Conservation (phyloP, 345 rosid species). For the Geranium brycei region DNA sequence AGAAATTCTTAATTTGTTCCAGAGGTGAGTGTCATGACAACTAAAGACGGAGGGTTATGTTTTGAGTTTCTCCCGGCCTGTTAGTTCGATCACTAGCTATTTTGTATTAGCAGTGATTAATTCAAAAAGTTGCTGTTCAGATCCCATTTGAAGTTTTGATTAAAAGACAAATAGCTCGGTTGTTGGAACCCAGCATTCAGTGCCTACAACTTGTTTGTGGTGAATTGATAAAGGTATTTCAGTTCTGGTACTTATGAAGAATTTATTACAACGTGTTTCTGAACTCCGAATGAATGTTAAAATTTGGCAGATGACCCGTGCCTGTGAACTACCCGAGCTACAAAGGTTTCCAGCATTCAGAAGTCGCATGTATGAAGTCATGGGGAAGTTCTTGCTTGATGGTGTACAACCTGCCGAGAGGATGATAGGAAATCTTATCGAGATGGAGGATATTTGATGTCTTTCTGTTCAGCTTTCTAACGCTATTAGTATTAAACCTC, state of each 20-base stretch:
- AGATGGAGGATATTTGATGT: constrained; percentile 40
- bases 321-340: constrained; percentile 34
- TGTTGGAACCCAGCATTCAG: constrained; percentile 58
- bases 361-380: constrained; percentile 42
- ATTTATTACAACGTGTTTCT: not conserved
- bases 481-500: not conserved
- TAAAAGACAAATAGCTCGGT: constrained; percentile 46
- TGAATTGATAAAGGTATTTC: constrained; percentile 47
- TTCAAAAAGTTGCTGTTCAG: constrained; percentile 17
- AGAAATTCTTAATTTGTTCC: constrained; percentile 52
- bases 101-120: constrained; percentile 4
- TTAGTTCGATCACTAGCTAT: constrained; percentile 2
- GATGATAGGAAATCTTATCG: constrained; percentile 45
- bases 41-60: not conserved
- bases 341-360: constrained; percentile 51
- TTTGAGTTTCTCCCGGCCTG: constrained; percentile 5
- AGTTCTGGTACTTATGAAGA: not conserved
- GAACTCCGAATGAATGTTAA: not conserved
- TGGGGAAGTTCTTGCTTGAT: constrained; percentile 34
- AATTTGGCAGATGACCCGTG: constrained; percentile 40
- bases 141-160: constrained; percentile 63
- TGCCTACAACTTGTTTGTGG: constrained; percentile 50
- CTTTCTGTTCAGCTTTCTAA: not conserved
- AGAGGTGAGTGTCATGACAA: constrained; percentile 27
- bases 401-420: constrained; percentile 44